These are phyloP conservation scores for Fusarium praegraminearum DNA, from an alignment of 2,329 filamentous ascomycete genomes.

Conservation along the genomic window DNA sequence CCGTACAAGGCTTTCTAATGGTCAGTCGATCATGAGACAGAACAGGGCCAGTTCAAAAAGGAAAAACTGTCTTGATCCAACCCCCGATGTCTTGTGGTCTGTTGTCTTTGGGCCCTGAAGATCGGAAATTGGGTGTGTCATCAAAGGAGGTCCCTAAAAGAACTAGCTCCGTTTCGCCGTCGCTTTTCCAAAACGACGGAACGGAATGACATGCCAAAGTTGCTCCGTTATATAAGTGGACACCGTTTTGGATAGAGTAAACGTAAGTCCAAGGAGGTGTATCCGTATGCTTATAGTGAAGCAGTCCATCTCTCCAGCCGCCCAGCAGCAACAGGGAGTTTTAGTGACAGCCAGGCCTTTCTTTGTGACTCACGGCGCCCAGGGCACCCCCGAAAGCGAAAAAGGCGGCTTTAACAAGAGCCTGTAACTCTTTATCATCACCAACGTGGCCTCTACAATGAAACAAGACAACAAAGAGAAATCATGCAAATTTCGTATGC, in stretches of 20 bases:
- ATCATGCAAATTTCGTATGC: constrained; percentile 3
- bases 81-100: constrained; percentile 1
- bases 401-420: constrained; percentile 13
- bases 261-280: constrained; percentile 4
- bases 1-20: not conserved
- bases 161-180: constrained; percentile 25
- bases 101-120: constrained; percentile 11
- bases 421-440: constrained; percentile 5
- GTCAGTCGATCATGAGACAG: not conserved
- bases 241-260: not conserved
- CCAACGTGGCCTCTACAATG: constrained; percentile 14
- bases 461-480: constrained; percentile 22
- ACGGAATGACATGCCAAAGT: constrained; percentile 17
- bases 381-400: constrained; percentile 10
- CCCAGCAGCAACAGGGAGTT: not conserved
- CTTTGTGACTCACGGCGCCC: constrained; percentile 22
- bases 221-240: constrained; percentile 11
- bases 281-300: constrained; percentile 22
- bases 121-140: constrained; percentile 48
- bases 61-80: constrained; percentile 1
- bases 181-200: constrained; percentile 28
- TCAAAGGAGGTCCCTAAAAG: constrained; percentile 44
- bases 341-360: not conserved
- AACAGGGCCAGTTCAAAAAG: not conserved
- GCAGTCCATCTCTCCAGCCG: not conserved